Evolutionary conservation across 306 rosid species (phyloP).

Genomic region (Fragaria nilgerrensis): DNA sequence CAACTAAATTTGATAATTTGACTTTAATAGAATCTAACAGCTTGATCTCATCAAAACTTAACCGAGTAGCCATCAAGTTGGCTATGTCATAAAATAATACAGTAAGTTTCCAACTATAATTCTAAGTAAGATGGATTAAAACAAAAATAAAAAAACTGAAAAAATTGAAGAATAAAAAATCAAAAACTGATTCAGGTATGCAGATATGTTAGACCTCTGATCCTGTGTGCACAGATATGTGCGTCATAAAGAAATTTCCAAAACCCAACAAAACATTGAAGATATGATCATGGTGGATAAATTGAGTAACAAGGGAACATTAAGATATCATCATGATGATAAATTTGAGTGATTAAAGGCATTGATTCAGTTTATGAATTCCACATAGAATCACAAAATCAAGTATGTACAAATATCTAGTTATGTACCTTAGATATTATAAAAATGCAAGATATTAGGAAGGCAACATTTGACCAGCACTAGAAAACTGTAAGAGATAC

Average conservation of each 20-base stretch:
- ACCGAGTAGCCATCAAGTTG: not conserved
- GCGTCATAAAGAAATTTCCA: not conserved
- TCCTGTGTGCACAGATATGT: not conserved
- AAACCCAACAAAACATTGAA: not conserved
- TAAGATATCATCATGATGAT: not conserved
- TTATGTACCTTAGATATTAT: not conserved
- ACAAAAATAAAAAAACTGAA: not conserved
- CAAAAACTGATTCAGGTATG: not conserved
- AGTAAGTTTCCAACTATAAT: not conserved
- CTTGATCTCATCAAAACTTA: not conserved
- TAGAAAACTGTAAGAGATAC: not conserved
- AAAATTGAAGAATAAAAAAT: no score
- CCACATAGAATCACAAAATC: not conserved
- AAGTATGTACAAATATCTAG: not conserved
- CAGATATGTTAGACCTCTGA: not conserved
- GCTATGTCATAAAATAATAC: not conserved
- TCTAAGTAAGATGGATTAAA: not conserved
- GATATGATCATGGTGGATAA: not conserved
- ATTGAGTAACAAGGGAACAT: not conserved
- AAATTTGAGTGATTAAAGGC: not conserved
- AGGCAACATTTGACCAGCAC: slow-evolving; percentile 5
- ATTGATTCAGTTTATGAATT: not conserved
- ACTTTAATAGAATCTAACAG: slow-evolving; percentile 1
- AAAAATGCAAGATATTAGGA: not conserved
- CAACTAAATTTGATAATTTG: not conserved